Conservation (phyloP, 768 basidiomycete species). For the Hypholoma sublateritium region DNA sequence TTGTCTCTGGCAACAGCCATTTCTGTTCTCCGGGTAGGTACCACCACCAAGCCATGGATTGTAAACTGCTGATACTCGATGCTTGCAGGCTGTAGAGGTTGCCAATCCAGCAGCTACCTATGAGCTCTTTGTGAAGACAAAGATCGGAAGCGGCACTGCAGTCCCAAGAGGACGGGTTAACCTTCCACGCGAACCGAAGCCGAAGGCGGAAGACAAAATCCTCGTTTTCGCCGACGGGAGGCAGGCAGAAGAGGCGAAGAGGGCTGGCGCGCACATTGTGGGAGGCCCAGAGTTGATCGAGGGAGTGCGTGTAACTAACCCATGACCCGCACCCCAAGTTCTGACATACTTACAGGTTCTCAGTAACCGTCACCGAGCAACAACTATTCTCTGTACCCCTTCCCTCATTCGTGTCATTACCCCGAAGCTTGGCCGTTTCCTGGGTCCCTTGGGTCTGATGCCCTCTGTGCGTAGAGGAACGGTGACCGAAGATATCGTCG, state of each 20-base stretch:
- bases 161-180: slow-evolving; percentile 89
- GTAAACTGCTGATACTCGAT: background rate
- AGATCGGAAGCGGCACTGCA: slow-evolving; percentile 72
- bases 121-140: slow-evolving; percentile 80
- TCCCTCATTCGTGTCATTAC: slow-evolving; percentile 77
- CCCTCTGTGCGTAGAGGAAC: slow-evolving; percentile 93
- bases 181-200: slow-evolving; percentile 79
- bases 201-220: slow-evolving; percentile 69
- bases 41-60: background rate
- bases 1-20: slow-evolving; percentile 68
- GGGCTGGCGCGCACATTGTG: slow-evolving; percentile 86
- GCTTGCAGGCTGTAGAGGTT: slow-evolving; percentile 76
- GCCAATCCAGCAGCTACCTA: slow-evolving; percentile 73
- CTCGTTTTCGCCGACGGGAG: slow-evolving; percentile 93
- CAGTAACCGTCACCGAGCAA: slow-evolving; percentile 71
- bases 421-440: slow-evolving; percentile 74
- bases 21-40: slow-evolving; percentile 65
- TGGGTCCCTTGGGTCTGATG: slow-evolving; percentile 91
- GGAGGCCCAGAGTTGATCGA: slow-evolving; percentile 90
- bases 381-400: slow-evolving; percentile 82
- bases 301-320: slow-evolving; percentile 53
- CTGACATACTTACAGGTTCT: slow-evolving; percentile 52
- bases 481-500: slow-evolving; percentile 85
- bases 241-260: slow-evolving; percentile 78
- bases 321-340: background rate